Percentiles rank a stretch among this genome's conserved stretches.
Evolutionary conservation across 2,329 filamentous ascomycete species (phyloP).

Genomic region (Fusarium sororula): DNA sequence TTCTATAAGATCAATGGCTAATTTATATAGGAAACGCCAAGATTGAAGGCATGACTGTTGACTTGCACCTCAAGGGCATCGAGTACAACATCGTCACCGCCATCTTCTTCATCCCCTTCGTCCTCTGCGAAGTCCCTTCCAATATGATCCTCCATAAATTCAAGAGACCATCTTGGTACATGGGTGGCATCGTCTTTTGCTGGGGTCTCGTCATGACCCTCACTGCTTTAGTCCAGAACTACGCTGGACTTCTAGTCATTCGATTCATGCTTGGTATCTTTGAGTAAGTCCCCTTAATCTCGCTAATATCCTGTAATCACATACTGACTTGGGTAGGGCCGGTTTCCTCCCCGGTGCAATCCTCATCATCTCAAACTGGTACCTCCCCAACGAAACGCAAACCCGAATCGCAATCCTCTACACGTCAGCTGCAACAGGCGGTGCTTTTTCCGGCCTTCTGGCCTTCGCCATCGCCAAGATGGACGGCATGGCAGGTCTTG

Average conservation of each 20-base stretch:
- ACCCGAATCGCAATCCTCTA: slow-evolving; percentile 28
- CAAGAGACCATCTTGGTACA: slow-evolving; percentile 6
- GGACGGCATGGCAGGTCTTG: slow-evolving; percentile 16
- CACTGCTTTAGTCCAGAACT: slow-evolving; percentile 4
- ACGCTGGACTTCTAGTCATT: slow-evolving; percentile 6
- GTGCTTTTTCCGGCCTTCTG: slow-evolving; percentile 45
- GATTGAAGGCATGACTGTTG: slow-evolving; percentile 40
- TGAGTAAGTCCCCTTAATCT: neutral
- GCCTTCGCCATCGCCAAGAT: slow-evolving; percentile 26
- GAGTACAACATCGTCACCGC: slow-evolving; percentile 67
- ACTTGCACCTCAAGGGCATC: slow-evolving; percentile 42
- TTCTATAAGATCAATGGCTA: neutral
- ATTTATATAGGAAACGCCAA: slow-evolving; percentile 37
- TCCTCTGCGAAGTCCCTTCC: slow-evolving; percentile 15
- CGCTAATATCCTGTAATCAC: accelerated
- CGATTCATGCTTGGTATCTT: slow-evolving; percentile 12
- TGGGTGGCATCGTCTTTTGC: slow-evolving; percentile 10
- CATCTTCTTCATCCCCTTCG: slow-evolving; percentile 40
- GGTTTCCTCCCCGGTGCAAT: slow-evolving; percentile 16
- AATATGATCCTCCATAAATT: slow-evolving; percentile 20
- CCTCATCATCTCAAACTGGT: slow-evolving; percentile 27
- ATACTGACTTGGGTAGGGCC: neutral
- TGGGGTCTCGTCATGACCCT: slow-evolving; percentile 17
- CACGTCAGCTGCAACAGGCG: slow-evolving; percentile 24
- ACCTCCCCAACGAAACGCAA: slow-evolving; percentile 16